Evolutionary conservation across 2,329 filamentous ascomycete genomes (phyloP), one percentile per base, ranked within the genome.

Genomic region (Metarhizium brunneum): DNA sequence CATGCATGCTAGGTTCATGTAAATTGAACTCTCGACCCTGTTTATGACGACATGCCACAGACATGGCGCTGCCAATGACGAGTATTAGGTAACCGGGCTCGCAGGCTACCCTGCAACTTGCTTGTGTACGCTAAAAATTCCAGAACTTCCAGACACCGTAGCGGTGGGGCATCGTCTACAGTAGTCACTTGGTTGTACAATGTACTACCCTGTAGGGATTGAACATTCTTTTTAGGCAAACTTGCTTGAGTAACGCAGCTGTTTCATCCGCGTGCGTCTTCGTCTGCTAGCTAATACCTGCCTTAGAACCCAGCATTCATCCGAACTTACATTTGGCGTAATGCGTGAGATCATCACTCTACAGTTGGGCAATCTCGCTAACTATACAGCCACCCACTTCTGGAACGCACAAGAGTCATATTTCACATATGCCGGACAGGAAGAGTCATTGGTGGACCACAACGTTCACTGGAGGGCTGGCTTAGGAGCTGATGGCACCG

Each of bases 391-490:
- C 35, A 95, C 92, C 0, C 94, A 99, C 74, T 99, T 96, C 71
- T 99, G 94, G 94, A 99, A 99, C 65, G 79, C 88, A 6, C 92
- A 96, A 88, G 94, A 99, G 77, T 96, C 92, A 1, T 99, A 99
- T 72, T 97, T 97, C 68, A 96, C 92, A 14, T 97, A 96, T 66
- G 78, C 77, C 2, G 75, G 81, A 49, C 59, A 71, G n/a, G 65
- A 68, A 11, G 57, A 64, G 14, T 63, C 69, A 0, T 58, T 58
- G 2, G 60, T 75, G 1, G 68, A 74, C 47, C 77, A 85, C 59
- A 76, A 88, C 67, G 78, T 97, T 52, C 90, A 95, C 69, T 99
- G 96, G 73, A 82, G 92, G 16, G 80, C 88, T 0, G 94, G 94
- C 2, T 69, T 95, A 57, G 90, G 87, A 20, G 84, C 84, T 1